Base-by-base conservation (phyloP, 441 rosid genomes). In the Metrosideros polymorpha region DNA sequence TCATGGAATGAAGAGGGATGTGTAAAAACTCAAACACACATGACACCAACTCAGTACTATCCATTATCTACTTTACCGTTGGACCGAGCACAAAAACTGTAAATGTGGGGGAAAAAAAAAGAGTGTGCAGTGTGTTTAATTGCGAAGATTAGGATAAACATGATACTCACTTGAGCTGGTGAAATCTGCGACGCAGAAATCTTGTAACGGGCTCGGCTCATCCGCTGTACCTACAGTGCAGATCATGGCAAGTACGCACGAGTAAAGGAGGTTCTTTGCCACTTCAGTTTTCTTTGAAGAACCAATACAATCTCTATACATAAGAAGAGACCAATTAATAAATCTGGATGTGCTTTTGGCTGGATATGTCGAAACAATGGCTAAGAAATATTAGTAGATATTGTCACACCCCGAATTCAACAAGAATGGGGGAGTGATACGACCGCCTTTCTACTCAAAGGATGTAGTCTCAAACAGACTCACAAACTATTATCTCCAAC, bases 151-250 rank as follows among this genome's bases (percentile, higher is more conserved):
- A 22, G 56, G 56, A 22, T 22, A 77, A 24, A 7, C 17, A 2
- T 43, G 50, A 43, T 43, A 43, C 83, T 43, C 29, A 88, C 89
- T 85, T 83, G 75, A 56, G 29, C 25, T 56, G 32, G 61, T 30
- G 17, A 83, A 47, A 71, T 89, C 86, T 1, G 90, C 89, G 5
- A 89, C 87, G 39, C 91, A 89, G 51, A 89, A 88, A 86, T 89
- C 91, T 61, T 88, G 91, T 42, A 88, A 83, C 18, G 89, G 75
- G 49, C 47, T 84, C 1, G 56, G 89, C 63, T 86, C 91, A 27
- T 50, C 61, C 4, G 89, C 89, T 29, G 83, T 50, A 19, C 59
- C 82, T 6, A 84, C 29, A 13, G 57, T 49, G 59, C 56, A 82
- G 24, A 27, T 29, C 3, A 55, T 4, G n/a, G 82, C 63, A 13